phyloP scores from a whole-genome alignment of 192 early-diverging fungal species.

The Coemansia sp. region DNA sequence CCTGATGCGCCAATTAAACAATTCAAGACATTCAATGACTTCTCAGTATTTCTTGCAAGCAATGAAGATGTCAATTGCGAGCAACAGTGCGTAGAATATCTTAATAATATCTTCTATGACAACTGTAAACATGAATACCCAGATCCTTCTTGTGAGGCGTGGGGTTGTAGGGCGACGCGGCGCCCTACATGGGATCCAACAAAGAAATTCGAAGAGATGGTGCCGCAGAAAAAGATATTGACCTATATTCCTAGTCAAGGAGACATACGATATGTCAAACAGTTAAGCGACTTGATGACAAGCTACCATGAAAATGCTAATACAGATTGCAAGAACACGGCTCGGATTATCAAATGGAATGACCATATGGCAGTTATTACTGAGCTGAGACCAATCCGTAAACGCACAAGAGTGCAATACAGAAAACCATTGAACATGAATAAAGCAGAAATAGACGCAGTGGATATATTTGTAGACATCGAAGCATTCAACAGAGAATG shows the following conservation, averaged over 20 bases:
- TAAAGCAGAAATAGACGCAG: not conserved
- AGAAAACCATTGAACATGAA: not conserved
- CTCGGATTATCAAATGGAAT: not conserved
- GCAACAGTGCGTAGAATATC: conserved; percentile 1
- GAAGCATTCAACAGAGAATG: not conserved
- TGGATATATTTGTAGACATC: not conserved
- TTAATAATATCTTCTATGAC: no score
- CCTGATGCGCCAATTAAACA: not conserved
- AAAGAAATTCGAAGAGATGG: no score
- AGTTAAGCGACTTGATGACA: no score
- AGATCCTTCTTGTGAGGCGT: no score
- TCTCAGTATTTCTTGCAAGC: not conserved
- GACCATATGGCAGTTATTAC: conserved; percentile 4
- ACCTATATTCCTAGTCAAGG: no score
- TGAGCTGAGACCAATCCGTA: not conserved
- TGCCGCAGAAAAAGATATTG: no score
- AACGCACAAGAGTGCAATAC: not conserved
- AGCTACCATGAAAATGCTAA: not conserved
- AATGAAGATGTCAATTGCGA: conserved; percentile 1
- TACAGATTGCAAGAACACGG: not conserved
- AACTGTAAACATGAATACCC: no score
- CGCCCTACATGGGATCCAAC: no score
- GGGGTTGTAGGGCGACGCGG: no score
- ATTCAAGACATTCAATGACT: not conserved
- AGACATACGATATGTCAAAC: no score